A percentile compares a stretch with the other conserved stretches of the same genome.
Conservation (phyloP, 768 basidiomycete species). For the Sarcodon sp. region DNA sequence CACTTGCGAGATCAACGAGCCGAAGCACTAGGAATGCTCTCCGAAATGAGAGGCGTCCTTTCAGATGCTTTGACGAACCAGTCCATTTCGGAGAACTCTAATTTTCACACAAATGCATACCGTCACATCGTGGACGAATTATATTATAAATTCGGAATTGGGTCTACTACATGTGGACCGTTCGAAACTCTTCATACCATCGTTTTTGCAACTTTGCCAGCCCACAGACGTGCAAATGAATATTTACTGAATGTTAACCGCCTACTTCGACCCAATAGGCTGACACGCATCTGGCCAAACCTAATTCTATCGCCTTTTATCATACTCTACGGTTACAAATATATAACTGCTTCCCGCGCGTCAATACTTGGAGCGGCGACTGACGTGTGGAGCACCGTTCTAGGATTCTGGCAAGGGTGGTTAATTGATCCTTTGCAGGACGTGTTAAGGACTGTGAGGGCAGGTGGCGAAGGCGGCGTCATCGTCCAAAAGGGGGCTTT, state of each 20-base stretch:
- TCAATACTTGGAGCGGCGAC: conserved; percentile 38
- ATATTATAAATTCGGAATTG: neutral
- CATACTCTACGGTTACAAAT: conserved; percentile 33
- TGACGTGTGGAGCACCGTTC: conserved; percentile 55
- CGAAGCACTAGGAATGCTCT: conserved; percentile 49
- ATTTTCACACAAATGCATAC: neutral
- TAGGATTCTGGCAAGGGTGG: conserved; percentile 73
- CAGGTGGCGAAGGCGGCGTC: conserved; percentile 62
- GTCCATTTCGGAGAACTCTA: neutral
- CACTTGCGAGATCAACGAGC: conserved; percentile 58
- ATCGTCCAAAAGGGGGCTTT: conserved; percentile 77
- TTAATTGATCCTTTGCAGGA: conserved; percentile 76
- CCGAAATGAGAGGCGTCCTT: conserved; percentile 29
- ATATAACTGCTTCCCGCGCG: conserved; percentile 44
- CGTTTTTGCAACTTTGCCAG: conserved; percentile 14
- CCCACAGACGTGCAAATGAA: conserved; percentile 16
- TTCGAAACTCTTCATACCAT: conserved; percentile 8
- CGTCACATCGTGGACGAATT: neutral
- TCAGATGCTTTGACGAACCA: neutral
- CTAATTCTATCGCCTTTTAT: conserved; percentile 68
- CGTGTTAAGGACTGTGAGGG: conserved; percentile 71
- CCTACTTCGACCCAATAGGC: conserved; percentile 54
- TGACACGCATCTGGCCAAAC: conserved; percentile 73
- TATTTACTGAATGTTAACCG: conserved; percentile 14
- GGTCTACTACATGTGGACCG: neutral